Conservation (phyloP, 768 basidiomycete genomes). For the Stropharia rugosoannulata region DNA sequence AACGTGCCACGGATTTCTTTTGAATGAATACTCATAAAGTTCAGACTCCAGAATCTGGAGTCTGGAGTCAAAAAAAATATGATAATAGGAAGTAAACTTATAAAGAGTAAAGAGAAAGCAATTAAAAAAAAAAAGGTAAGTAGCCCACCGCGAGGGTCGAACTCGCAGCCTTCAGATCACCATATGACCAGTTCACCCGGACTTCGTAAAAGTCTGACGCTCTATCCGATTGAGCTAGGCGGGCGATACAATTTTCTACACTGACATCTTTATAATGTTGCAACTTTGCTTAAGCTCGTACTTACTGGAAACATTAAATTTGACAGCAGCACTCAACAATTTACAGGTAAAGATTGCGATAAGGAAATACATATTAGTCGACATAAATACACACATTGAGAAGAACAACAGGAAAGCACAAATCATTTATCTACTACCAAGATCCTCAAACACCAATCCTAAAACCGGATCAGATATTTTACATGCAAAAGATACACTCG, state of each 20-base stretch:
- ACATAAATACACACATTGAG: constrained; percentile 12
- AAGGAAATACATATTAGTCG: neutral
- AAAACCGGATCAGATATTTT: neutral
- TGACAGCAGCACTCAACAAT: no score
- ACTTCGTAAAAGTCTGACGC: constrained; percentile 47
- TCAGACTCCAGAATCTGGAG: no score
- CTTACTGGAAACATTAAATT: no score
- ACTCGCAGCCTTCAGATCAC: constrained; percentile 81
- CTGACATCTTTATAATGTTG: no score
- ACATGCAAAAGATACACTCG: neutral
- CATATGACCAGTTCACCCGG: constrained; percentile 19
- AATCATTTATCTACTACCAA: constrained; percentile 3
- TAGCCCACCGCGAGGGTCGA: constrained; percentile 86
- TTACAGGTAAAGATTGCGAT: constrained; percentile 24
- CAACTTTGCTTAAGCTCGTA: no score
- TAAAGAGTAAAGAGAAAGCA: neutral
- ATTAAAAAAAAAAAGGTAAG: neutral
- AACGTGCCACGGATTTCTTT: no score
- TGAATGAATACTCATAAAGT: no score
- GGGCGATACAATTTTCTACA: no score
- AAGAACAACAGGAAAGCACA: constrained; percentile 6
- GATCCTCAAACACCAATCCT: constrained; percentile 17
- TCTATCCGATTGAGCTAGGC: constrained; percentile 60
- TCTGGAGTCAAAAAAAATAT: no score
- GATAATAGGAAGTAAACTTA: no score